phyloP scores from a whole-genome alignment of 805 yeast genomes.

The Wickerhamiella azyma region DNA sequence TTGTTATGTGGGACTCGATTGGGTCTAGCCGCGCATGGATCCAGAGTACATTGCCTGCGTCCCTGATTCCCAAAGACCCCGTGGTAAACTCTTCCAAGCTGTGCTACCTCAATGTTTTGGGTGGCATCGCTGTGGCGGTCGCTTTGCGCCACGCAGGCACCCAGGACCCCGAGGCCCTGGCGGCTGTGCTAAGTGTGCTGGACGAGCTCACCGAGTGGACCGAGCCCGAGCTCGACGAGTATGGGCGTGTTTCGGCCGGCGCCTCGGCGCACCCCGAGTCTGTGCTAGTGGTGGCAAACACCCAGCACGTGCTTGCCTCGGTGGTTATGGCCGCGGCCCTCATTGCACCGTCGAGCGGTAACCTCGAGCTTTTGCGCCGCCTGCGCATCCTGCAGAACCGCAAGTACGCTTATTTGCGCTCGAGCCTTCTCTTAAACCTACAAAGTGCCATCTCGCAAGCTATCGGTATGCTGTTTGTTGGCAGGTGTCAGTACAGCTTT shows the following conservation, averaged over 20 bases:
- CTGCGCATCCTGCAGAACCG: constrained; percentile 55
- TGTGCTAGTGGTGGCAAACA: constrained; percentile 40
- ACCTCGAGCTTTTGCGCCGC: constrained; percentile 60
- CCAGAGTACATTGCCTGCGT: constrained; percentile 38
- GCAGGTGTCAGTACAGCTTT: constrained; percentile 85
- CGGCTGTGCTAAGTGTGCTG: constrained; percentile 39
- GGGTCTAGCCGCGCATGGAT: constrained; percentile 42
- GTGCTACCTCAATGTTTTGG: constrained; percentile 48
- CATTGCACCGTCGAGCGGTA: constrained; percentile 87
- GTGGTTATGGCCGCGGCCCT: constrained; percentile 53
- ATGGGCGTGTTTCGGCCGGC: constrained; percentile 23
- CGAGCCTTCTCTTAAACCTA: constrained; percentile 42
- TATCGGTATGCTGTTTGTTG: constrained; percentile 75
- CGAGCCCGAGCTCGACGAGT: constrained; percentile 31
- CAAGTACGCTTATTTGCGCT: constrained; percentile 7
- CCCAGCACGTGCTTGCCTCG: constrained; percentile 40
- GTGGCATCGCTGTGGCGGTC: constrained; percentile 63
- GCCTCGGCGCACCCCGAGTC: constrained; percentile 33
- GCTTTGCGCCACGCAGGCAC: constrained; percentile 70
- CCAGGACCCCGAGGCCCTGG: constrained; percentile 39
- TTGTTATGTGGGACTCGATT: constrained; percentile 64
- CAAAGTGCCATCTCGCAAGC: constrained; percentile 70
- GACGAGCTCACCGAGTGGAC: constrained; percentile 30
- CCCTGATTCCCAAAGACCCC: constrained; percentile 10
- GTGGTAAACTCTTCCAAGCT: constrained; percentile 46